These are phyloP conservation scores for Rhizopogon rudus DNA, from an alignment of 768 basidiomycete species.

Conservation along the genomic window DNA sequence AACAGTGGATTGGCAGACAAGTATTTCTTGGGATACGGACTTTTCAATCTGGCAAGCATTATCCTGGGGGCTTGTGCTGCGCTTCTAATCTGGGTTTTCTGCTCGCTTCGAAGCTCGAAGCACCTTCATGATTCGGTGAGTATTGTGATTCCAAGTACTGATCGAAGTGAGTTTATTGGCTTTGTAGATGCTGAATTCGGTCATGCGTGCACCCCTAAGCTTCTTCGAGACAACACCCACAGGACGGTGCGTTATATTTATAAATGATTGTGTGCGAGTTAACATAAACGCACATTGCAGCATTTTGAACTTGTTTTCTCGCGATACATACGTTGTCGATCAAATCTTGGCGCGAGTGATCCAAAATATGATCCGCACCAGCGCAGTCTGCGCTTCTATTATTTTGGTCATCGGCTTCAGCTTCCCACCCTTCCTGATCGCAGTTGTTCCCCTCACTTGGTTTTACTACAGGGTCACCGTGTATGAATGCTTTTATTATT, in stretches of 20 bases:
- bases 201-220: conserved; percentile 78
- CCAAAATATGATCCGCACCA: conserved; percentile 63
- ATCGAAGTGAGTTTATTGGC: background rate
- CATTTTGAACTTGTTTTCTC: conserved; percentile 86
- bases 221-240: conserved; percentile 91
- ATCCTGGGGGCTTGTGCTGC: conserved; percentile 50
- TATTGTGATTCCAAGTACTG: conserved; percentile 4
- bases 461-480: conserved; percentile 79
- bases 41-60: conserved; percentile 57
- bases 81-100: conserved; percentile 72
- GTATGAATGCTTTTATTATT: conserved; percentile 34
- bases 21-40: conserved; percentile 62
- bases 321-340: conserved; percentile 85
- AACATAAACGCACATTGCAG: conserved; percentile 28
- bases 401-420: conserved; percentile 71
- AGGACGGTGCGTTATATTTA: conserved; percentile 50
- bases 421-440: conserved; percentile 78
- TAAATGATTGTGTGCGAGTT: background rate
- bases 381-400: conserved; percentile 54
- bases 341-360: conserved; percentile 74
- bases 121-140: conserved; percentile 73
- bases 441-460: conserved; percentile 69
- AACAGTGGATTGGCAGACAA: conserved; percentile 51
- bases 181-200: conserved; percentile 65
- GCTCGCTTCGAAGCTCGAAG: conserved; percentile 68